phyloP scores from a whole-genome alignment of 108 stramenopile genomes.

The Nitzschia sp. region DNA sequence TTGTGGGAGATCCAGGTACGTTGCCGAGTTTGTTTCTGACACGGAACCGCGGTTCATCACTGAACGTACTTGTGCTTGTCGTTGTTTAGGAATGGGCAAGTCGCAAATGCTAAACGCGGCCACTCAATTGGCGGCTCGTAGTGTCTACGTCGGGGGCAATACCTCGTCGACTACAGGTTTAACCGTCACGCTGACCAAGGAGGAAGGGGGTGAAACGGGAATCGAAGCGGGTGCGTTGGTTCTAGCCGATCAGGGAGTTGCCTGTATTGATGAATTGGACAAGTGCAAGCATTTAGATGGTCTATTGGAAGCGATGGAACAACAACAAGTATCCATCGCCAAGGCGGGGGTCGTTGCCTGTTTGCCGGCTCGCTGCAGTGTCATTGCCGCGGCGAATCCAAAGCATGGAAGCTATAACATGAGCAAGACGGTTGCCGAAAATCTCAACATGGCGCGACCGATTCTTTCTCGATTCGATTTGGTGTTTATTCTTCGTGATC shows the following conservation, averaged over 20 bases:
- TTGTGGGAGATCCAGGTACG: conserved; percentile 81
- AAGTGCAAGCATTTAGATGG: conserved; percentile 94
- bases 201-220: conserved; percentile 86
- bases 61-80: conserved; percentile 79
- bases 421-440: conserved; percentile 91
- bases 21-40: too few species aligned
- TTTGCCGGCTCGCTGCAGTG: conserved; percentile 88
- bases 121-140: conserved; percentile 88
- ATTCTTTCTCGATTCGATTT: conserved; percentile 97
- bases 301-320: conserved; percentile 99
- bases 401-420: conserved; percentile 95
- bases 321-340: conserved; percentile 96
- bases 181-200: conserved; percentile 91
- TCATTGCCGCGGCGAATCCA: conserved; percentile 98
- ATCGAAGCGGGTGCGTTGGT: conserved; percentile 98
- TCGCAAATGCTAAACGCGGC: conserved; percentile 94
- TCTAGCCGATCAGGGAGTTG: conserved; percentile 94
- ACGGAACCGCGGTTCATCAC: conserved; percentile 9
- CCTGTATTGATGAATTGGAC: conserved; percentile 99
- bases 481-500: conserved; percentile 95
- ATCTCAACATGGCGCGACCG: conserved; percentile 92
- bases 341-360: conserved; percentile 95
- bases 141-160: conserved; percentile 98
- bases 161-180: conserved; percentile 92
- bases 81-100: too few species aligned